Evolutionary conservation across 495 filamentous ascomycete genomes (phyloP).

Genomic region (Aspergillus mulundensis): DNA sequence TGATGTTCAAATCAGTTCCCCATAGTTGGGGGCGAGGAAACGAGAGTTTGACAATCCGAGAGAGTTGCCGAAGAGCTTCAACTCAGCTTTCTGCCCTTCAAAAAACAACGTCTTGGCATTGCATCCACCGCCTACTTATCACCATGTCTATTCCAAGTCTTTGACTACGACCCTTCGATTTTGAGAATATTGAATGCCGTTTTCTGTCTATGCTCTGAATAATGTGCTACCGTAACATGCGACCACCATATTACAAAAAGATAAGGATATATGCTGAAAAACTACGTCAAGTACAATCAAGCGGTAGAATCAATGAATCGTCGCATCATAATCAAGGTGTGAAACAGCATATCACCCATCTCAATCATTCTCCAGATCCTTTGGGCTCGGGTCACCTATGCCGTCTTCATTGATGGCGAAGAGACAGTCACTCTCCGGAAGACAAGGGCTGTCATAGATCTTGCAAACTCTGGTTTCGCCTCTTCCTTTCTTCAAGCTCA

Average conservation of each 20-base stretch:
- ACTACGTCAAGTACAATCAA: constrained; percentile 12
- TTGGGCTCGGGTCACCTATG: constrained; percentile 91
- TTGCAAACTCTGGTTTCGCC: constrained; percentile 96
- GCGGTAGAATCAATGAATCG: constrained; percentile 6
- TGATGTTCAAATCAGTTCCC: constrained; percentile 31
- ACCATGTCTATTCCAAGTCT: too few relatives aligned
- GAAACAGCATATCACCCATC: background rate
- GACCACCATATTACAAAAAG: background rate
- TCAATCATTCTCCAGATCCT: constrained; percentile 83
- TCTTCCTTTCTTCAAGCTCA: constrained; percentile 91
- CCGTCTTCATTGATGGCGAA: constrained; percentile 97
- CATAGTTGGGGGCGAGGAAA: constrained; percentile 29
- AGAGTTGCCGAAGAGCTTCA: constrained; percentile 33
- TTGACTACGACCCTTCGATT: background rate
- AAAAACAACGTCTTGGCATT: constrained; percentile 46
- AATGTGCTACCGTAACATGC: background rate
- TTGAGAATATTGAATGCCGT: background rate
- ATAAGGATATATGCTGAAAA: constrained; percentile 15
- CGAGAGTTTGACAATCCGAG: constrained; percentile 16
- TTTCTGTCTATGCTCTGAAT: constrained; percentile 1
- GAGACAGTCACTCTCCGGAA: constrained; percentile 92
- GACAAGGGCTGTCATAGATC: constrained; percentile 96
- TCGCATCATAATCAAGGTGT: constrained; percentile 34
- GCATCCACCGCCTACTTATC: constrained; percentile 15
- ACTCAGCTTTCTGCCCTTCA: constrained; percentile 38